Evolutionary conservation across 768 basidiomycete genomes (phyloP).

Genomic region (Podaxis mareebaensis): DNA sequence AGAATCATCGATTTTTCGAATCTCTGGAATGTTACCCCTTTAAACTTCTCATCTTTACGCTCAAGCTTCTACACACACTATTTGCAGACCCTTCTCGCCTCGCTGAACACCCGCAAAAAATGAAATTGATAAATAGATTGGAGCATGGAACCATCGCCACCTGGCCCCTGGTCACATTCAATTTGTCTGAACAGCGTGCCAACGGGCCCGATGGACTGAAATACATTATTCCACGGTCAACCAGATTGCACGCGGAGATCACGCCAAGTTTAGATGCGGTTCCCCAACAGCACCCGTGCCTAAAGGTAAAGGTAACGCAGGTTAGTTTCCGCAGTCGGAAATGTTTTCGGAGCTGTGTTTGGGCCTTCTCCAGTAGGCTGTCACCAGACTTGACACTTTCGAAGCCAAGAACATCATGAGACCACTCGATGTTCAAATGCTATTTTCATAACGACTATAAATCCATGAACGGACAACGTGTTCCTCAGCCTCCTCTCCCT

Average conservation of each 20-base stretch:
- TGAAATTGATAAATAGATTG: not conserved
- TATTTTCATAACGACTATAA: not conserved
- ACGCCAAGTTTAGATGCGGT: not conserved
- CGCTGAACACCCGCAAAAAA: not conserved
- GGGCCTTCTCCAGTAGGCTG: conserved; percentile 1
- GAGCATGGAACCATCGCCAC: not conserved
- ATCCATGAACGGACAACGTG: not conserved
- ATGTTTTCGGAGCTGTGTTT: not conserved
- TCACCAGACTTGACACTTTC: not conserved
- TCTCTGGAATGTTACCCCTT: no score
- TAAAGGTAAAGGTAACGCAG: not conserved
- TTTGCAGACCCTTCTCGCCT: no score
- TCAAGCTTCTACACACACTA: no score
- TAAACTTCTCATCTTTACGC: no score
- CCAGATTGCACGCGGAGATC: not conserved
- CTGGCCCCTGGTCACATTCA: not conserved
- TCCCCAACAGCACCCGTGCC: conserved; percentile 10
- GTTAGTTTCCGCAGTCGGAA: not conserved
- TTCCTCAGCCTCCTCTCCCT: not conserved
- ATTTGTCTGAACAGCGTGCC: not conserved
- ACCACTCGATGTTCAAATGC: not conserved
- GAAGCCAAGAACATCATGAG: conserved; percentile 14
- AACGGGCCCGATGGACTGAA: not conserved
- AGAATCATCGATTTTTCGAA: no score
- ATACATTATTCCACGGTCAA: not conserved